These are phyloP conservation scores for Trichophyton schoenleinii DNA, from an alignment of 2,329 filamentous ascomycete genomes.

Conservation along the genomic window DNA sequence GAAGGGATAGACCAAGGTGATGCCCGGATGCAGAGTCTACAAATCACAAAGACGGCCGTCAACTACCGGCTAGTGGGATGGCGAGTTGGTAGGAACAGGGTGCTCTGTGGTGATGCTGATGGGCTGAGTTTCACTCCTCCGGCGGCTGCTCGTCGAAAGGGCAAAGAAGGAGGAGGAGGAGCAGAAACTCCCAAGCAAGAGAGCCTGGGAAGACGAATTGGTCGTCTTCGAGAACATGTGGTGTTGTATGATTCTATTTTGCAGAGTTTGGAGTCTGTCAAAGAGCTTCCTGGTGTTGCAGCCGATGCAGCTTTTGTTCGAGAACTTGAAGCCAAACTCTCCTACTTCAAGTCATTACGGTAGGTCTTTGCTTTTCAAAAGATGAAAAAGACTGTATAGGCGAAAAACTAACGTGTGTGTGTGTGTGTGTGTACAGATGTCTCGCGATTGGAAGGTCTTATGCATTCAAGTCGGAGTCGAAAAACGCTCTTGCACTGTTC, in stretches of 20 bases:
- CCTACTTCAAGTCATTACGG: constrained; percentile 84
- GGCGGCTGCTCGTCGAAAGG: constrained; percentile 38
- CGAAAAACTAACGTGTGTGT: background rate
- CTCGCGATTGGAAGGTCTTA: constrained; percentile 79
- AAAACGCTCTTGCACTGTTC: constrained; percentile 76
- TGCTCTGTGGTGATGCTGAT: constrained; percentile 72
- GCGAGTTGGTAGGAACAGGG: constrained; percentile 84
- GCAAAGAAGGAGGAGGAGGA: constrained; percentile 19
- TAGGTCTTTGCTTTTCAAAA: constrained; percentile 22
- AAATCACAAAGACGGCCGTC: constrained; percentile 83
- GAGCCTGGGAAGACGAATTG: constrained; percentile 60
- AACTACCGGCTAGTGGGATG: constrained; percentile 91
- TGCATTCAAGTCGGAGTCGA: constrained; percentile 55
- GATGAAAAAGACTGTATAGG: too few relatives aligned
- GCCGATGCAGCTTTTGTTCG: constrained; percentile 63
- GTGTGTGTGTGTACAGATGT: constrained; percentile 40
- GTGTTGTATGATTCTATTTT: constrained; percentile 85
- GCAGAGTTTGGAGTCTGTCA: constrained; percentile 81
- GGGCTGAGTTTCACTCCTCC: constrained; percentile 46
- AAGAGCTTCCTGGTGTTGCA: constrained; percentile 78
- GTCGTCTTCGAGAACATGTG: constrained; percentile 69
- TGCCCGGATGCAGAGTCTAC: constrained; percentile 75
- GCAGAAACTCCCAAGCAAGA: constrained; percentile 49
- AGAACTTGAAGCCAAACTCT: constrained; percentile 64
- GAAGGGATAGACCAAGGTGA: constrained; percentile 80